Evolutionary conservation across 257 asterid genomes (phyloP).

Genomic region (Plectranthus barbatus): DNA sequence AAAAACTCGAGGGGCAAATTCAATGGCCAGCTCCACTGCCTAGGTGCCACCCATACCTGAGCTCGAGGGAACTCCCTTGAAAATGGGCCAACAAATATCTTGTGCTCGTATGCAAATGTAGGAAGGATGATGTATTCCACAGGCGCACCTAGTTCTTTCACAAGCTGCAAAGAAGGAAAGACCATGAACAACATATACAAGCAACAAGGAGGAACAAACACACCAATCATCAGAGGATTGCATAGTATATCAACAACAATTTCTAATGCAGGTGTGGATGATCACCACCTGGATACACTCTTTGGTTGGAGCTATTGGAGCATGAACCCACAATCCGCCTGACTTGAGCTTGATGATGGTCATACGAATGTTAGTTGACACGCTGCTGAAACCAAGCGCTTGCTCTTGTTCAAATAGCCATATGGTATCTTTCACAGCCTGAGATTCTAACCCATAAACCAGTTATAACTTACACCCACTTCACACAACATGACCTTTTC

Average conservation of each 20-base stretch:
- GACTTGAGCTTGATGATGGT: conserved; percentile 87
- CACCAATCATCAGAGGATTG: neutral
- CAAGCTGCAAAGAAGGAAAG: conserved; percentile 45
- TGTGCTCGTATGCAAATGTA: conserved; percentile 92
- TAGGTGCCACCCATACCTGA: conserved; percentile 92
- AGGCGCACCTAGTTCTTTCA: conserved; percentile 80
- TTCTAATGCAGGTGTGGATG: neutral
- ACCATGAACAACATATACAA: too few relatives aligned
- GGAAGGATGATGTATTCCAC: conserved; percentile 80
- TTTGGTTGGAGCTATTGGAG: conserved; percentile 93
- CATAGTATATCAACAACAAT: neutral
- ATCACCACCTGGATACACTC: conserved; percentile 87
- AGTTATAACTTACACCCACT: conserved; percentile 13
- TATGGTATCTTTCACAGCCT: conserved; percentile 64
- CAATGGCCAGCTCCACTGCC: conserved; percentile 99
- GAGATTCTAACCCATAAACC: conserved; percentile 27
- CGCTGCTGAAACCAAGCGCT: conserved; percentile 96
- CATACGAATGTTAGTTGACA: conserved; percentile 90
- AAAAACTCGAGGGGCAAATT: conserved; percentile 87
- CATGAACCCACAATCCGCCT: conserved; percentile 94
- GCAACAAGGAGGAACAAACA: neutral
- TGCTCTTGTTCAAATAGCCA: conserved; percentile 98
- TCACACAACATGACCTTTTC: too few relatives aligned
- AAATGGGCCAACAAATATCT: conserved; percentile 95
- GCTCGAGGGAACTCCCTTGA: conserved; percentile 89